A percentile compares a stretch with the other conserved stretches of the same genome.
Evolutionary conservation across 345 rosid species (phyloP).

Genomic region (Lagerstroemia speciosa): DNA sequence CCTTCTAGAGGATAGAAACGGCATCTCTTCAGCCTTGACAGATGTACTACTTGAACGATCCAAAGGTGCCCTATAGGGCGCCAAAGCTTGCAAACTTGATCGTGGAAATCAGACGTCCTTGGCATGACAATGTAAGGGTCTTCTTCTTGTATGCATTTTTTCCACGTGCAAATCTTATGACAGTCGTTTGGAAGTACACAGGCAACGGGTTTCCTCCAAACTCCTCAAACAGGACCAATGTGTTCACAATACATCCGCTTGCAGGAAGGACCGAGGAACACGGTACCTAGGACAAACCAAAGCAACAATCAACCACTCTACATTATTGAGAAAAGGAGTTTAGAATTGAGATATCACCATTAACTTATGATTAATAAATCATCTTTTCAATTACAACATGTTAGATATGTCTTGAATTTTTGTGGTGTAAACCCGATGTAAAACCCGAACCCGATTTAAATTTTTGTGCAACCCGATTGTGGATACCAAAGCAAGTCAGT

Average conservation of each 20-base stretch:
- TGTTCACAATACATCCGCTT: slow-evolving; percentile 9
- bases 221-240: slow-evolving; percentile 37
- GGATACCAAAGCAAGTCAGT: no score
- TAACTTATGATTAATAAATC: no score
- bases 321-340: no score
- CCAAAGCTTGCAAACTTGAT: slow-evolving; percentile 43
- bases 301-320: no score
- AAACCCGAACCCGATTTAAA: no score
- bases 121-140: slow-evolving; percentile 30
- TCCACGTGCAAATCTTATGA: slow-evolving; percentile 23
- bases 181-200: slow-evolving; percentile 21
- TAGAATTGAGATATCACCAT: no score
- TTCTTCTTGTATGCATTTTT: slow-evolving; percentile 19
- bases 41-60: slow-evolving; percentile 13
- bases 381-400: no score
- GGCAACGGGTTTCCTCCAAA: slow-evolving; percentile 27
- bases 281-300: slow-evolving; percentile 24
- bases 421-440: no score
- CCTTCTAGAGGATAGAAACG: slow-evolving; percentile 3
- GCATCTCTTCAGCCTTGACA: slow-evolving; percentile 8
- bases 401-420: no score
- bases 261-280: slow-evolving; percentile 26
- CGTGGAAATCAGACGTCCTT: slow-evolving; percentile 10
- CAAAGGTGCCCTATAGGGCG: slow-evolving; percentile 20
- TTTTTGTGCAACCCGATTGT: no score